phyloP scores from a whole-genome alignment of 345 rosid species.

The Nephelium lappaceum region DNA sequence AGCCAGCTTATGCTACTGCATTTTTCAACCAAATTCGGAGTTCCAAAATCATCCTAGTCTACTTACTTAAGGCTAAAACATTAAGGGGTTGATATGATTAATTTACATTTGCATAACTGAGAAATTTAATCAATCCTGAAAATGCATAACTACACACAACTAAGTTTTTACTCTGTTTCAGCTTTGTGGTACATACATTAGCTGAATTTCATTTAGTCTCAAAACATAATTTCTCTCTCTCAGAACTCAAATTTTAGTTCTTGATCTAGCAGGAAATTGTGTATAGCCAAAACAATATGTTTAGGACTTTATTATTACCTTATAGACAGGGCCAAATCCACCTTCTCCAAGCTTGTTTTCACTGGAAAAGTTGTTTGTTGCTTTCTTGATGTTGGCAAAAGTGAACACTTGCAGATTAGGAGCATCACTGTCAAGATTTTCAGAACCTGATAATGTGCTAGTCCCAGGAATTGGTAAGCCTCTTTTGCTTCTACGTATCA shows the following conservation, averaged over 20 bases:
- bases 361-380: conserved; percentile 41
- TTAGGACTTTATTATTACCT: conserved; percentile 10
- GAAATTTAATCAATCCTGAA: background rate
- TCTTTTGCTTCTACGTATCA: background rate
- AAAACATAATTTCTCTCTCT: too few species aligned
- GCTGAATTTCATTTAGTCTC: too few species aligned
- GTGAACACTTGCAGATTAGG: conserved; percentile 30
- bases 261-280: too few species aligned
- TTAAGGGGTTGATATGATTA: background rate
- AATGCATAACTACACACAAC: too few species aligned
- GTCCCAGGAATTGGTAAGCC: background rate
- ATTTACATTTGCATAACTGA: too few species aligned
- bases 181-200: too few species aligned
- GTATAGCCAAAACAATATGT: too few species aligned
- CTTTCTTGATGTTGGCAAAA: conserved; percentile 28
- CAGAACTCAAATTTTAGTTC: too few species aligned
- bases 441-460: background rate
- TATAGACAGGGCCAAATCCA: conserved; percentile 52
- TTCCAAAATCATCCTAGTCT: background rate
- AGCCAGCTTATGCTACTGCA: too few species aligned
- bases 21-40: background rate
- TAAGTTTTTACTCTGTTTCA: too few species aligned
- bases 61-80: background rate
- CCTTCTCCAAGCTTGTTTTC: conserved; percentile 48
- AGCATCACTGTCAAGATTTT: conserved; percentile 18